Evolutionary conservation across 345 rosid genomes (phyloP), one percentile per base, ranked within the genome.

Genomic region (Euphorbia peplus): DNA sequence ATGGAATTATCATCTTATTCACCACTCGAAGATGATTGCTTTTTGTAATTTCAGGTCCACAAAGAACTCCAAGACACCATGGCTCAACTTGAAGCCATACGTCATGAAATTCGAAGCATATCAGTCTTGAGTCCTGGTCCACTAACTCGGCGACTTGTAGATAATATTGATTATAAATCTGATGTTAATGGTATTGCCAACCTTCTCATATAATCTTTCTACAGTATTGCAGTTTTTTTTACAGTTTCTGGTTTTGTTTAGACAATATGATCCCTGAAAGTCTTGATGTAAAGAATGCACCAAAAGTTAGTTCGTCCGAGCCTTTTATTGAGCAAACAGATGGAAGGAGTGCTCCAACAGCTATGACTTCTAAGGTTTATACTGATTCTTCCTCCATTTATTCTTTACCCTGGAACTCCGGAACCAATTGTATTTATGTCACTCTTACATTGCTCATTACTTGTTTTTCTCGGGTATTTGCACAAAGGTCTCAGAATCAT

Each of bases 41-140:
- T 50, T 35, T 72, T 47, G 32, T 64, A 28, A 32, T 64, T 25
- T 77, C 57, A 90, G 97, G 86, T 93, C 52, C 92, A 90, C 74
- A 91, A 91, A 82, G 91, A 93, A 55, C 85, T 93, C 66, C 91
- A 91, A 81, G 97, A 93, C 76, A 82, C 91, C 30, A 78, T 83
- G 82, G 87, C 96, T 58, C 95, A 93, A 47, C 63, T 93, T 29
- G 97, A 91, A 57, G 95, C 95, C 30, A 93, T 93, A 60, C 91
- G 95, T 55, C 80, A 93, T 72, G 97, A 90, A 73, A 83, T 92
- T 11, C 77, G 88, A 48, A 87, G 90, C 67, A 78, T 86, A 37
- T 91, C 97, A 62, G 57, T 86, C 12, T 75, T 91, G 78, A 85
- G 82, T 74, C 84, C 96, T 1, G 85, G 85, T 80, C 96, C 97